Evolutionary conservation across 192 early-diverging fungal species (phyloP).

Genomic region (Powellomyces hirtus): DNA sequence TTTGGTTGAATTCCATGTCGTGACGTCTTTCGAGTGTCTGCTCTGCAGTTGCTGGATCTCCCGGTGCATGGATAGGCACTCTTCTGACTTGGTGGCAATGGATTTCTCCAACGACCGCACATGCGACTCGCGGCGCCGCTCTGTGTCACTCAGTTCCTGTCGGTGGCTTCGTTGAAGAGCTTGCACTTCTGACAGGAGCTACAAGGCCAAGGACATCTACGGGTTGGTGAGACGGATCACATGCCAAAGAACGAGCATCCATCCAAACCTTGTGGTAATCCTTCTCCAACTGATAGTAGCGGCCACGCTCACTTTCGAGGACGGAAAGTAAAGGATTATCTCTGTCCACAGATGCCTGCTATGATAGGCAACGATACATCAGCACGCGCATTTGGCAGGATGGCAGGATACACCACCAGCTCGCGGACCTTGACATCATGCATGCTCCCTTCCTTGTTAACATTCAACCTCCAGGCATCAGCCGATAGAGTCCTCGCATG

Average conservation of each 20-base stretch:
- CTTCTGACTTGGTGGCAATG: conserved; percentile 39
- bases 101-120: conserved; percentile 35
- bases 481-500: background rate
- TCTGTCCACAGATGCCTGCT: no score
- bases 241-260: no score
- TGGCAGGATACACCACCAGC: no score
- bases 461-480: conserved; percentile 2
- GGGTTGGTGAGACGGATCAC: no score
- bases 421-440: no score
- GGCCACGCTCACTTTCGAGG: conserved; percentile 49
- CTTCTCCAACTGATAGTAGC: conserved; percentile 40
- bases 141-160: conserved; percentile 42
- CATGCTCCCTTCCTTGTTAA: background rate
- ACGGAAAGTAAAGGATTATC: conserved; percentile 47
- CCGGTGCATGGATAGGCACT: conserved; percentile 20
- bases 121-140: conserved; percentile 29
- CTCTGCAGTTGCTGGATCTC: background rate
- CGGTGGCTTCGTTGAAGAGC: conserved; percentile 45
- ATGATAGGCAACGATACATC: no score
- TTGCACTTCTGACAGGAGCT: conserved; percentile 41
- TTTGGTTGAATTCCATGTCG: conserved; percentile 29
- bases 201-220: background rate
- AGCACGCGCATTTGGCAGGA: no score
- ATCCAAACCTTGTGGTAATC: conserved; percentile 44
- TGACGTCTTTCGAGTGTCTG: conserved; percentile 22